A percentile compares a stretch with the other conserved stretches of the same genome.
Conservation (phyloP, 495 filamentous ascomycete genomes). For the Aspergillus kassunensis region DNA sequence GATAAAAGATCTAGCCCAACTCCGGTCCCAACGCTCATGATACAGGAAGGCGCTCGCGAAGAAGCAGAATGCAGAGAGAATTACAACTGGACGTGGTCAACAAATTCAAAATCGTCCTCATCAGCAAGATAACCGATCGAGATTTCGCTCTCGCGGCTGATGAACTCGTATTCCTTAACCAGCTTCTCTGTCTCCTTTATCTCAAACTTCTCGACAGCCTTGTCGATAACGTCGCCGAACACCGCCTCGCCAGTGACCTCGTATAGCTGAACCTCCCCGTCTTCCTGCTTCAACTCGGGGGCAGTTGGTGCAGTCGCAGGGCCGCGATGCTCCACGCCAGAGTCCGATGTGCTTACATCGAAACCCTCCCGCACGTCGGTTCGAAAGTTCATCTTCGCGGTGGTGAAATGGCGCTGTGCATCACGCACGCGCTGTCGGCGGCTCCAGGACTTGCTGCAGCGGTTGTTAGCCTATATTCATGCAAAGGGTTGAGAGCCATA, state of each 20-base stretch:
- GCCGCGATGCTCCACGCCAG: slow-evolving; percentile 36
- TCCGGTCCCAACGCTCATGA: slow-evolving; percentile 8
- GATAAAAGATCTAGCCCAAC: slow-evolving; percentile 13
- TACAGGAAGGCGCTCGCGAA: slow-evolving; percentile 2
- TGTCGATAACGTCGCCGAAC: slow-evolving; percentile 47
- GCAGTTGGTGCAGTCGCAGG: slow-evolving; percentile 32
- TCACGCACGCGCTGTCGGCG: slow-evolving; percentile 28
- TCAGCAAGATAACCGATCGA: slow-evolving; percentile 33
- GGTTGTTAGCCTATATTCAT: slow-evolving; percentile 2
- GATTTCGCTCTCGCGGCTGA: slow-evolving; percentile 41
- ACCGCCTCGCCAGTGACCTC: slow-evolving; percentile 52
- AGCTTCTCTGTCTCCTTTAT: slow-evolving; percentile 53
- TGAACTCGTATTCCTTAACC: slow-evolving; percentile 57
- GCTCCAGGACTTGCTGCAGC: slow-evolving; percentile 17
- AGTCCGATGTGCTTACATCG: slow-evolving; percentile 26
- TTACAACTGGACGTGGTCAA: slow-evolving; percentile 27
- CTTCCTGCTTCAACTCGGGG: slow-evolving; percentile 27
- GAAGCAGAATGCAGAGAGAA: neutral
- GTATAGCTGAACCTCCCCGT: slow-evolving; percentile 44
- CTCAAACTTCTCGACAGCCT: slow-evolving; percentile 55
- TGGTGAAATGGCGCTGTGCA: slow-evolving; percentile 26
- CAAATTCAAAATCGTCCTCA: slow-evolving; percentile 42
- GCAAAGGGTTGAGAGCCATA: slow-evolving; percentile 14
- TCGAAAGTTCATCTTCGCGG: slow-evolving; percentile 36
- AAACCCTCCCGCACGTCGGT: slow-evolving; percentile 30